Conservation (phyloP, 2,329 filamentous ascomycete species). For the Venturiaceae sp. region DNA sequence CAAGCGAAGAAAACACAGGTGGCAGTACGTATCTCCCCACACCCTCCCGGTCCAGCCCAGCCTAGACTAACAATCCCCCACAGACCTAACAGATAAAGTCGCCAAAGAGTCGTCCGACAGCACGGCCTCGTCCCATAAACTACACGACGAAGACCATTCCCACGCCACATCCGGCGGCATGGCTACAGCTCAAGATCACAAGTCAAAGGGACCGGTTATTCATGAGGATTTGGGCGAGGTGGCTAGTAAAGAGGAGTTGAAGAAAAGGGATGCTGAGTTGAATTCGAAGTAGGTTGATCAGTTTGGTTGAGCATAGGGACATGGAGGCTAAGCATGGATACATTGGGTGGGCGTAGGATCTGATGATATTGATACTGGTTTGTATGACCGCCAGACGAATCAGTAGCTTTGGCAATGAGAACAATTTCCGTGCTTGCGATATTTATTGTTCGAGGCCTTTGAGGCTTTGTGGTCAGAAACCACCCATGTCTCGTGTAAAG, state of each 20-base stretch:
- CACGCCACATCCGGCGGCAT: conserved; percentile 24
- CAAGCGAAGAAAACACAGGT: conserved; percentile 28
- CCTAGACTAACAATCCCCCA: not conserved
- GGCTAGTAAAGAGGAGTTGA: conserved; percentile 38
- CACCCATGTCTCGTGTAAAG: too few species aligned
- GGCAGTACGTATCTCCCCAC: conserved; percentile 23
- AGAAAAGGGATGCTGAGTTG: conserved; percentile 39
- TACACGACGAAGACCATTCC: conserved; percentile 22
- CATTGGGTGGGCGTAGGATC: not conserved
- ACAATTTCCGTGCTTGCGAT: too few species aligned
- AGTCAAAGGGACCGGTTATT: conserved; percentile 36
- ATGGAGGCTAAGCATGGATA: too few species aligned
- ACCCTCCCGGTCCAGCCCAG: not conserved
- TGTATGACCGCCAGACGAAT: too few species aligned
- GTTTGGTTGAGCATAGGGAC: not conserved
- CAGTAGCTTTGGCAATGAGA: too few species aligned
- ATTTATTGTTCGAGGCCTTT: too few species aligned
- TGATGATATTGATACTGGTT: too few species aligned
- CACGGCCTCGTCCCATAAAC: conserved; percentile 22
- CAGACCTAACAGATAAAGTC: conserved; percentile 34
- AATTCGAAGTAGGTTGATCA: conserved; percentile 30
- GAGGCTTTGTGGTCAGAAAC: too few species aligned
- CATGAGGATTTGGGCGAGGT: conserved; percentile 33
- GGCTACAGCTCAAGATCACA: conserved; percentile 26
- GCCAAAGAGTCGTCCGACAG: conserved; percentile 34